These are phyloP conservation scores for Pseudopithomyces chartarum DNA, from an alignment of 2,329 filamentous ascomycete genomes.

Conservation along the genomic window DNA sequence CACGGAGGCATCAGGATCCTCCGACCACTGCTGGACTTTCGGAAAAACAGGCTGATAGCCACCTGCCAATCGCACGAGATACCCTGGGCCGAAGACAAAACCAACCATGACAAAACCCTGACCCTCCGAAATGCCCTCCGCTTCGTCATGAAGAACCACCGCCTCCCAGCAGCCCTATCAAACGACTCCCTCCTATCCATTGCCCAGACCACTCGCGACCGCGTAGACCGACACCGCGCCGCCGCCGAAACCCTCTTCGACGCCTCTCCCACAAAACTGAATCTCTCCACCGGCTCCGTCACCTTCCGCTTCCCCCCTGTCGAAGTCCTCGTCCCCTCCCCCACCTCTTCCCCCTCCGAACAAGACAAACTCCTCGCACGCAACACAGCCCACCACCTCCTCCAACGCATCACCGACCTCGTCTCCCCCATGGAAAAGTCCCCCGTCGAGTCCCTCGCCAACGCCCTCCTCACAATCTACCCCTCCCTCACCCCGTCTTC, in stretches of 20 bases:
- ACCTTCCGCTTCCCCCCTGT: constrained; percentile 34
- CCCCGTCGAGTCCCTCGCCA: constrained; percentile 50
- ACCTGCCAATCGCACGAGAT: constrained; percentile 73
- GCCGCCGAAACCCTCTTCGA: constrained; percentile 63
- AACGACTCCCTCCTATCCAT: constrained; percentile 60
- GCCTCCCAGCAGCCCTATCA: constrained; percentile 72
- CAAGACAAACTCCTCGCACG: constrained; percentile 25
- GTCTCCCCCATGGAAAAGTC: constrained; percentile 54
- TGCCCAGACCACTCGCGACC: constrained; percentile 55
- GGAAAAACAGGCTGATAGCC: constrained; percentile 73
- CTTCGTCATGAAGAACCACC: constrained; percentile 62
- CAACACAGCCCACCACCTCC: constrained; percentile 48
- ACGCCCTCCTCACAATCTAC: constrained; percentile 50
- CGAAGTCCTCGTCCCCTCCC: constrained; percentile 19
- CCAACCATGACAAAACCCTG: constrained; percentile 77
- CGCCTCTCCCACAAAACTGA: constrained; percentile 51
- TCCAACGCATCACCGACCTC: constrained; percentile 56
- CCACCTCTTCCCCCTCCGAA: constrained; percentile 16
- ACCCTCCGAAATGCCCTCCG: constrained; percentile 83
- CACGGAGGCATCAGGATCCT: constrained; percentile 69
- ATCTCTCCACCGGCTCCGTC: constrained; percentile 44
- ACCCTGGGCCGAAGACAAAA: constrained; percentile 82
- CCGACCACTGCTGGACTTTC: constrained; percentile 72
- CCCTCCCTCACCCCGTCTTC: constrained; percentile 24
- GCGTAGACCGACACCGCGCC: constrained; percentile 56